Conservation (phyloP, 345 rosid genomes). For the Hibiscus tridactylites region DNA sequence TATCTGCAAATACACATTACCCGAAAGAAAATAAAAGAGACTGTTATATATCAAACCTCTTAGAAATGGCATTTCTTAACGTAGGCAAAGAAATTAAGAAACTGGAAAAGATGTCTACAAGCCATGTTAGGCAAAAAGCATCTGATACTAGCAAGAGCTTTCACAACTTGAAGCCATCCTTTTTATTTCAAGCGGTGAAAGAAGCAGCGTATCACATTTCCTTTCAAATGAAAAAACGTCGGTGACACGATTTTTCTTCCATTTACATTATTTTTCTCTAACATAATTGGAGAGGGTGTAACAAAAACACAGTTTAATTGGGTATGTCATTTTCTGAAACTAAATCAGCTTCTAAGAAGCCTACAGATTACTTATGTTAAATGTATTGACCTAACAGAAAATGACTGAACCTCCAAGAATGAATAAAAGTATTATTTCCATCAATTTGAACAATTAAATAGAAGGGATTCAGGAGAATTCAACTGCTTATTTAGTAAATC, state of each 20-base stretch:
- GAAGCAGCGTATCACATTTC: background rate
- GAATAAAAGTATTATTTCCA: background rate
- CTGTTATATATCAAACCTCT: background rate
- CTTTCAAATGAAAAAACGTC: background rate
- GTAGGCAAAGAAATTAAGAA: constrained; percentile 7
- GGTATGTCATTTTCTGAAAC: background rate
- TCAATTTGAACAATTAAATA: background rate
- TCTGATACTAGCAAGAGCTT: background rate
- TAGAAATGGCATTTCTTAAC: background rate
- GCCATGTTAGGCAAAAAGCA: background rate
- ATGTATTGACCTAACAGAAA: background rate
- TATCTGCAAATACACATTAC: constrained; percentile 41
- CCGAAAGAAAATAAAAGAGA: background rate
- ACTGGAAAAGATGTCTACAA: background rate
- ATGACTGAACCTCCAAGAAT: background rate
- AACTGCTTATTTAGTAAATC: background rate
- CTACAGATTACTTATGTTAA: background rate
- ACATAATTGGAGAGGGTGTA: background rate
- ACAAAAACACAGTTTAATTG: background rate
- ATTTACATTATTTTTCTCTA: background rate
- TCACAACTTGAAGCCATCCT: too few species aligned
- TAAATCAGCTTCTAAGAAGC: background rate
- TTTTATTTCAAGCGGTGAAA: background rate
- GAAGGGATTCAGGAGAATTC: background rate
- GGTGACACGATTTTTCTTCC: background rate